A percentile compares a stretch with the other conserved stretches of the same genome.
These are phyloP conservation scores for Phanerodontia chrysosporium DNA, from an alignment of 768 basidiomycete genomes.

Conservation along the genomic window DNA sequence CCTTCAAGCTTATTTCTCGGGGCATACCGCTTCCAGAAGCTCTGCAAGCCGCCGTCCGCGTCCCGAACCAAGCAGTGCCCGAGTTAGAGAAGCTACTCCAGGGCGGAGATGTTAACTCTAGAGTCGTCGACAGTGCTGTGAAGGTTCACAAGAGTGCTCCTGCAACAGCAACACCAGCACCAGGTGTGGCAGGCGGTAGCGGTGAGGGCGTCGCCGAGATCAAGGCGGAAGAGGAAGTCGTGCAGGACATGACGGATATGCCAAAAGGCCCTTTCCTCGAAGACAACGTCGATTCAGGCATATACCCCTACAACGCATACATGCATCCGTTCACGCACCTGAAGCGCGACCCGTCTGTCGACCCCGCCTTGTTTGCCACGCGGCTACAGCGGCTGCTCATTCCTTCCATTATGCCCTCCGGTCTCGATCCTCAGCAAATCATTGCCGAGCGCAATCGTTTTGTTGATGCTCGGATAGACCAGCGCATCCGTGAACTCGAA, in stretches of 20 bases:
- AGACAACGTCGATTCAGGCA: slow-evolving; percentile 71
- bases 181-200: slow-evolving; percentile 6
- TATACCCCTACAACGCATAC: slow-evolving; percentile 92
- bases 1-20: slow-evolving; percentile 68
- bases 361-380: slow-evolving; percentile 61
- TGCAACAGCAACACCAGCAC: slow-evolving; percentile 2
- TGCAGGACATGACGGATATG: slow-evolving; percentile 45
- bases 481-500: slow-evolving; percentile 86
- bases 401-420: slow-evolving; percentile 85
- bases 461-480: slow-evolving; percentile 83
- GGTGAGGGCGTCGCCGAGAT: slow-evolving; percentile 22
- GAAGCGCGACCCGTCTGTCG: slow-evolving; percentile 56
- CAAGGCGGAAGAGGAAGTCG: slow-evolving; percentile 54
- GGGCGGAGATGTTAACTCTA: slow-evolving; percentile 52
- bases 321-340: slow-evolving; percentile 80
- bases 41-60: slow-evolving; percentile 66
- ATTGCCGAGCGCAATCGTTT: slow-evolving; percentile 89
- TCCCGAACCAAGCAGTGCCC: slow-evolving; percentile 54
- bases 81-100: slow-evolving; percentile 66
- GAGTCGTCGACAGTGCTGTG: slow-evolving; percentile 71
- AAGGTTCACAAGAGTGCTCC: slow-evolving; percentile 58
- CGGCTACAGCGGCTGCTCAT: slow-evolving; percentile 78
- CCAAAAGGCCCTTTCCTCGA: slow-evolving; percentile 77
- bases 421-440: slow-evolving; percentile 89
- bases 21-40: slow-evolving; percentile 65